Conservation (phyloP, 2,329 filamentous ascomycete genomes). For the Lachnellula arida region DNA sequence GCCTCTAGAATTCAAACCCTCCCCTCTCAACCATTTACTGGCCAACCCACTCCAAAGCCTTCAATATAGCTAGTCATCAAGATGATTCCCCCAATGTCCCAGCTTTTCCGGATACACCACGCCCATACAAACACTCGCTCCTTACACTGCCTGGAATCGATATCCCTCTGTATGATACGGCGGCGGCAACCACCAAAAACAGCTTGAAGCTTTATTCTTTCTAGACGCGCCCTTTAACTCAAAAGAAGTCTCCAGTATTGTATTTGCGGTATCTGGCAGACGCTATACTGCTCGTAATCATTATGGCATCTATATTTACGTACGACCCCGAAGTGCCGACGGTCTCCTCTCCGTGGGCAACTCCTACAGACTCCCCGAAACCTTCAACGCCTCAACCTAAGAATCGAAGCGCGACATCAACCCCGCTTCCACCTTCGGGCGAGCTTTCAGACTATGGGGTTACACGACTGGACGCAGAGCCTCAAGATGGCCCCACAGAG, state of each 20-base stretch:
- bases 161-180: conserved; percentile 11
- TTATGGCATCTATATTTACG: conserved; percentile 93
- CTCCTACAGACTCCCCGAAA: conserved; percentile 40
- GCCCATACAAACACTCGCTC: conserved; percentile 46
- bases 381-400: conserved; percentile 24
- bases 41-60: neutral
- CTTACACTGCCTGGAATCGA: conserved; percentile 32
- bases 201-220: neutral
- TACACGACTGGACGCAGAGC: conserved; percentile 79
- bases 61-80: conserved; percentile 31
- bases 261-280: no score
- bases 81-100: conserved; percentile 45
- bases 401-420: conserved; percentile 15
- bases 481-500: conserved; percentile 89
- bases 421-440: conserved; percentile 34
- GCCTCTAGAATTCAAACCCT: neutral
- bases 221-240: neutral
- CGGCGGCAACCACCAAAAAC: conserved; percentile 11
- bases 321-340: conserved; percentile 84
- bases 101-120: conserved; percentile 36
- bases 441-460: conserved; percentile 59
- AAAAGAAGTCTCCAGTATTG: no score
- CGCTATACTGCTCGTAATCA: neutral
- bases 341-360: conserved; percentile 87
- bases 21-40: neutral